phyloP scores from a whole-genome alignment of 257 asterid genomes.

The Nicotiana undulata region DNA sequence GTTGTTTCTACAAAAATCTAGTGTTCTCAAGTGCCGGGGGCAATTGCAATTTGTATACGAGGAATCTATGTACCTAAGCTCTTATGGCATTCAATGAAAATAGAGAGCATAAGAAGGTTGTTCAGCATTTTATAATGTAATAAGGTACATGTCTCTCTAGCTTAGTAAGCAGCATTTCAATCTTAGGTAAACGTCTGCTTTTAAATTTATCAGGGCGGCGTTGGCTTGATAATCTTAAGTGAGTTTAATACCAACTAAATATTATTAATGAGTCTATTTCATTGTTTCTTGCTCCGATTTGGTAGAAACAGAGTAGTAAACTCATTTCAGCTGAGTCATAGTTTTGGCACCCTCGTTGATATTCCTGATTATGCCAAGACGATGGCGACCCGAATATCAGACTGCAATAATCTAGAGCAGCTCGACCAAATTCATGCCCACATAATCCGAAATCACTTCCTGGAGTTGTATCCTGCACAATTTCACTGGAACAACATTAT shows the following conservation, averaged over 20 bases:
- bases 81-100: no score
- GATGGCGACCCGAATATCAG: conserved; percentile 43
- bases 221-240: background rate
- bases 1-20: background rate
- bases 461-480: conserved; percentile 33
- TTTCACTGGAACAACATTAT: conserved; percentile 73
- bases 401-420: conserved; percentile 31
- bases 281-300: background rate
- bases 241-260: background rate
- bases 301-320: background rate
- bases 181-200: no score
- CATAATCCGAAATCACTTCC: conserved; percentile 49
- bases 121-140: no score
- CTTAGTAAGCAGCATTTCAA: no score
- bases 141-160: no score
- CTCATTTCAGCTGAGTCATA: background rate
- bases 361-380: conserved; percentile 18
- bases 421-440: conserved; percentile 50
- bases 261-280: conserved; percentile 1
- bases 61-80: background rate
- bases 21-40: background rate
- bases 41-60: background rate
- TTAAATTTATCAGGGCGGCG: no score
- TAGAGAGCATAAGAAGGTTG: no score
- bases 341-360: background rate